Evolutionary conservation across 306 rosid genomes (phyloP).

Genomic region (Quercus variabilis): DNA sequence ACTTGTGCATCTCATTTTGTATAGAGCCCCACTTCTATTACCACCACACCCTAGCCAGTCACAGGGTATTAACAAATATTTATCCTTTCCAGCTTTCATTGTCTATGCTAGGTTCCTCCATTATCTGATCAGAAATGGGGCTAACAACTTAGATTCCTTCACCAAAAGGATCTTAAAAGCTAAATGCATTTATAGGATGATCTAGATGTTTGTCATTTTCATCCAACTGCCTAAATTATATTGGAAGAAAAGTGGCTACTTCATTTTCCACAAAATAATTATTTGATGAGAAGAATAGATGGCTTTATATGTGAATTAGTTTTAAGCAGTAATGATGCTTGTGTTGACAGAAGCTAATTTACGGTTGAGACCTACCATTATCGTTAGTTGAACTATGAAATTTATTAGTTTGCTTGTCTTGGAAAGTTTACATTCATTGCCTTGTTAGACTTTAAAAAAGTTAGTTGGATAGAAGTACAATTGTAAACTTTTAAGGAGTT

Average conservation of each 20-base stretch:
- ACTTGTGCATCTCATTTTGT: constrained; percentile 5
- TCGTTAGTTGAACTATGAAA: background rate
- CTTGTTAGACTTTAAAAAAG: too few species aligned
- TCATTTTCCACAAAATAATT: too few species aligned
- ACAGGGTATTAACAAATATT: constrained; percentile 2
- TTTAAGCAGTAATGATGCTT: background rate
- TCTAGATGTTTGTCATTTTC: background rate
- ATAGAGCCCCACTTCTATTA: constrained; percentile 13
- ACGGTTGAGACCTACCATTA: background rate
- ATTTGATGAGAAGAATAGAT: too few species aligned
- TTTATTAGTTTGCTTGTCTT: too few species aligned
- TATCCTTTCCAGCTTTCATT: background rate
- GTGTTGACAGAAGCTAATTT: background rate
- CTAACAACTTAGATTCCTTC: background rate
- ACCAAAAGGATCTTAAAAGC: background rate
- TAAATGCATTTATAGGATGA: background rate
- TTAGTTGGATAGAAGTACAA: too few species aligned
- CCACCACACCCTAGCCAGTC: constrained; percentile 19
- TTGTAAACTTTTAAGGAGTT: too few species aligned
- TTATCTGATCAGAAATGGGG: background rate
- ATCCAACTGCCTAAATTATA: background rate
- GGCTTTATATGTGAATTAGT: background rate
- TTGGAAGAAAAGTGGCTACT: background rate
- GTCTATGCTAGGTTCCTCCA: constrained; percentile 1
- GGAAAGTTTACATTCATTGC: too few species aligned